Base-by-base conservation (phyloP, 345 rosid genomes). In the Brassica carinata region DNA sequence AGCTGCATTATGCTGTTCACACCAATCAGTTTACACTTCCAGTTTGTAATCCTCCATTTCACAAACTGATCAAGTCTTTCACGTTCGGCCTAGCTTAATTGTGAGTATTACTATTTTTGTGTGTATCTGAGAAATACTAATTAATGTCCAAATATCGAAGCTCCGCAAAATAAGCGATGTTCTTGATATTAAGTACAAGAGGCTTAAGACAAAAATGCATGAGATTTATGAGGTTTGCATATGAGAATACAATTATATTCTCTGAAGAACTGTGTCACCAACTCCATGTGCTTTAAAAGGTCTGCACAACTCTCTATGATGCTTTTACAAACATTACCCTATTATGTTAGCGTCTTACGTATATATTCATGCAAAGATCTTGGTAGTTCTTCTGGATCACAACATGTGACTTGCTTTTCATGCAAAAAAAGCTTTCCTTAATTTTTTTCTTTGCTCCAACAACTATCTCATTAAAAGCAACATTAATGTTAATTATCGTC, bases 371-470 rank as follows among this genome's bases (percentile, higher is more conserved):
- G 83, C 83, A 75, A 69, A 75, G 79, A 80, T 75, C 69, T 79
- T 69, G 45, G 65, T 61, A 61, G 13, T 69, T 64, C 71, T 69
- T 80, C 38, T 80, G 75, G 67, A 80, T 80, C 74, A 69, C 75
- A 34, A 62, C 83, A 80, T 75, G 76, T 80, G 79, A 74, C 67
- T 80, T 80, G 67, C 83, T 75, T 80, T 80, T 74, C 83, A 75
- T 80, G 79, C 83, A 26, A 75, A 63, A 80, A 80, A 80, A 64
- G 79, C 79, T 74, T 80, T 80, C 48, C 64, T 59, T 29, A 5
- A 18, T 74, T 51, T 73, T 79, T 79, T 65, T 79, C 74, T 74
- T 68, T 53, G 14, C 76, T 61, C 64, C 8, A 74, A 80, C 75
- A 51, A 68, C 71, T 69, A 74, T 62, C 19, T 74, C 23, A 58